Percentiles rank a stretch among this genome's conserved stretches.
Evolutionary conservation across 1,284 basidiomycete species (phyloP).

Genomic region (Tylopilus orsonianus): DNA sequence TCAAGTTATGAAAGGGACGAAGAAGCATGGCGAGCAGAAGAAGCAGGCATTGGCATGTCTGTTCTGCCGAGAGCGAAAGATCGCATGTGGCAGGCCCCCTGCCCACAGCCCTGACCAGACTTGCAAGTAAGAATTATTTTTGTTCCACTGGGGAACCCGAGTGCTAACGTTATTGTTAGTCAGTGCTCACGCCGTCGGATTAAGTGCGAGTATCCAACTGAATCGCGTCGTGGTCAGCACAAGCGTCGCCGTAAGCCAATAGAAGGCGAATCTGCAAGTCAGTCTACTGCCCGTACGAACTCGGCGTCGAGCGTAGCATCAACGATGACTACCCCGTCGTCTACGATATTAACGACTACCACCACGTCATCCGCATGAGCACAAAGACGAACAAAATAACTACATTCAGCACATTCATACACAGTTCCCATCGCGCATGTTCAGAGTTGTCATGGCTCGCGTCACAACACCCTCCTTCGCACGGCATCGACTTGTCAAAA

Average conservation of each 20-base stretch:
- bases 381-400: constrained; percentile 11
- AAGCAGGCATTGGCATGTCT: constrained; percentile 41
- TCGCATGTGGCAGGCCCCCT: constrained; percentile 39
- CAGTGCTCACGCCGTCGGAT: constrained; percentile 49
- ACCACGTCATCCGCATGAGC: constrained; percentile 25
- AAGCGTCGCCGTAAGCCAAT: constrained; percentile 40
- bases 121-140: constrained; percentile 36
- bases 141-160: constrained; percentile 8
- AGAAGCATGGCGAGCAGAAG: constrained; percentile 39
- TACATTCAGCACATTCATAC: constrained; percentile 3
- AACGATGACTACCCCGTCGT: constrained; percentile 16
- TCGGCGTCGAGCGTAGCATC: constrained; percentile 22
- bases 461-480: constrained; percentile 10
- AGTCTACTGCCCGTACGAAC: constrained; percentile 26
- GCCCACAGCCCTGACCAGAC: constrained; percentile 35
- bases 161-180: constrained; percentile 35
- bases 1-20: constrained; percentile 33
- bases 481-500: constrained; percentile 12
- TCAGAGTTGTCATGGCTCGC: constrained; percentile 12
- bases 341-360: constrained; percentile 21
- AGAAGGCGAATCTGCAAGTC: constrained; percentile 26
- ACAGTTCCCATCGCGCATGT: constrained; percentile 11
- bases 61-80: constrained; percentile 41
- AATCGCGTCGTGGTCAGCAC: constrained; percentile 52
- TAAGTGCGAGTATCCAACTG: constrained; percentile 50